Base-by-base conservation (phyloP, 2,329 filamentous ascomycete genomes). In the Alternaria atra region DNA sequence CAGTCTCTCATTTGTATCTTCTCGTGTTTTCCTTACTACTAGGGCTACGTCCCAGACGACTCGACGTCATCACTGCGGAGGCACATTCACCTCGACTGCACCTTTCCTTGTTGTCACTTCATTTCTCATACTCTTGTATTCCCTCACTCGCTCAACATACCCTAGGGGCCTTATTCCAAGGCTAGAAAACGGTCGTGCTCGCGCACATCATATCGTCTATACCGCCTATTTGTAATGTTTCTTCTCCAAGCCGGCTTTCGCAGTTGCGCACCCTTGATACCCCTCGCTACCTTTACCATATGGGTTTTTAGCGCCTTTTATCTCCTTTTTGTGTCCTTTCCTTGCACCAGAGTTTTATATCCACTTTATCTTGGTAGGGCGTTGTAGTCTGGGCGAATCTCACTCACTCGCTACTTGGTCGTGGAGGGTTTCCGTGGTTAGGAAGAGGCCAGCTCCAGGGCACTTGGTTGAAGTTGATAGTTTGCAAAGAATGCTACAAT, bases 261-360 rank as follows among this genome's bases (percentile, higher is more conserved):
- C 37, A 40, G 56, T 57, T 63, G 55, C 35, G 50, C 43, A 37
- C 52, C 55, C 52, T 63, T 59, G 65, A 67, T 67, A 67, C 65
- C 65, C 64, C 37, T 37, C 47, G 43, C 42, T 44, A 59, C 30
- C 25, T 58, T 47, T 40, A 13, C 55, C 52, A 6, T 7, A 25
- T 54, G 23, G 52, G 51, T 17, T 50, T 47, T 42, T 34, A 42
- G 44, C 50, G 29, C 32, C 52, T 20, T 48, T 63, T 47, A 32
- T 54, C 25, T 48, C 29, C 23, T 43, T 54, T 44, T 47, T 15
- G 40, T 53, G 37, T 44, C 15, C 4, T 50, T 55, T 20, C 17
- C 25, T 79, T 80, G 80, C 77, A 80, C 78, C 76, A 80, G 72
- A 78, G 79, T 80, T 77, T 79, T 79, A 80, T 77, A 79, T 51